phyloP scores from a whole-genome alignment of 176 grass and related monocot species.

The Chloris gayana region DNA sequence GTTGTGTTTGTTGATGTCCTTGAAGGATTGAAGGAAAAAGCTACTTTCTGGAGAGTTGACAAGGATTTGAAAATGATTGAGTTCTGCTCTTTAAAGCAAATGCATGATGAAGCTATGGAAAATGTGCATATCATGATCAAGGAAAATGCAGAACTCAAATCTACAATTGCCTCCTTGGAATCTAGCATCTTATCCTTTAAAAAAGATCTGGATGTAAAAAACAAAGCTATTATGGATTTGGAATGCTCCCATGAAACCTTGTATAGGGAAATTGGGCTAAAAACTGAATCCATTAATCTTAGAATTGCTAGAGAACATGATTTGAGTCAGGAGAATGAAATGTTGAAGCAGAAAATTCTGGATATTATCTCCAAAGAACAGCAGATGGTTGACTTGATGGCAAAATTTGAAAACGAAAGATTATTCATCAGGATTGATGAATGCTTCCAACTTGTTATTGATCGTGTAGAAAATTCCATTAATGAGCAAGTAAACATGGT shows the following conservation, averaged over 20 bases:
- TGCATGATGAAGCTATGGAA: slow-evolving; percentile 37
- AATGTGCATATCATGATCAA: slow-evolving; percentile 25
- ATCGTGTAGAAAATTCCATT: slow-evolving; percentile 52
- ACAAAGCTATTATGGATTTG: slow-evolving; percentile 42
- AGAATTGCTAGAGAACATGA: slow-evolving; percentile 45
- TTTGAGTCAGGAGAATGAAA: slow-evolving; percentile 57
- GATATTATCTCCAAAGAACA: slow-evolving; percentile 50
- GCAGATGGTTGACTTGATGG: slow-evolving; percentile 33
- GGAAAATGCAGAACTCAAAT: slow-evolving; percentile 54
- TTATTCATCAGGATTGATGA: slow-evolving; percentile 48
- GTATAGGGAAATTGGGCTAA: slow-evolving; percentile 51
- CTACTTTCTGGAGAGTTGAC: slow-evolving; percentile 65
- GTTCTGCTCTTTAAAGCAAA: slow-evolving; percentile 48
- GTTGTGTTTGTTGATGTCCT: slow-evolving; percentile 42
- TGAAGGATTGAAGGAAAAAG: slow-evolving; percentile 59
- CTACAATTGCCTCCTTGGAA: slow-evolving; percentile 52
- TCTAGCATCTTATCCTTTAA: slow-evolving; percentile 45
- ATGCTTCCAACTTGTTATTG: slow-evolving; percentile 50
- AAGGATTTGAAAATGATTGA: slow-evolving; percentile 45
- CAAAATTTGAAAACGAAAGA: slow-evolving; percentile 40
- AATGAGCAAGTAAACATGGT: slow-evolving; percentile 53
- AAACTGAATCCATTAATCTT: slow-evolving; percentile 40
- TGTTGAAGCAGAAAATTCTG: slow-evolving; percentile 51
- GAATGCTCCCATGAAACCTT: slow-evolving; percentile 44
- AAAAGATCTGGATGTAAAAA: slow-evolving; percentile 55